Evolutionary conservation across 345 rosid genomes (phyloP), one percentile per base, ranked within the genome.

Genomic region (Aegle marmelos): DNA sequence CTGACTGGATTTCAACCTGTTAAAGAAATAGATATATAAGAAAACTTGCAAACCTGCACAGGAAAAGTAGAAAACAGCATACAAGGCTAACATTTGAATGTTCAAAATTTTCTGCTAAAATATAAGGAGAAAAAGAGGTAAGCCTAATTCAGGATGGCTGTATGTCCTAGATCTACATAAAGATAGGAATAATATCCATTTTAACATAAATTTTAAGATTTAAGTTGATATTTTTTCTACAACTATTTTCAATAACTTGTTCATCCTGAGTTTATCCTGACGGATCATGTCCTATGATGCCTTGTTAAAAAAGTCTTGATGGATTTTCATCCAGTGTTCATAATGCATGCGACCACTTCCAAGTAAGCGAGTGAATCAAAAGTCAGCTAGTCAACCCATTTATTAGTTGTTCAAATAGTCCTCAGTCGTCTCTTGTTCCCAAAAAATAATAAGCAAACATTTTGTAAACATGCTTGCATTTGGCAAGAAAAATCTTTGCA

Each of bases 1-100:
- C 98, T 16, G 98, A 89, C 68, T 95, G 94, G 78, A 93, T 95
- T 85, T 92, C 90, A 37, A 92, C 97, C 98, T 93, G 86, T 81
- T 64, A 76, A 64, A 69, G 75, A 80, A 8, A 19, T 8, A 1
- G 28, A 41, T 7, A 39, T 37, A 53, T 37, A 21, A 34, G 22
- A 34, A 30, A 68, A 56, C 59, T 45, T 62, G 50, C n/a, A 54
- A 6, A 60, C 33, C 53, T 17, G 25, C 37, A 2, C 13, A 79
- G 14, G 80, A 31, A 64, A 78, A 63, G 33, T 25, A 58, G 79
- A 58, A 14, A 14, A 70, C 33, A 33, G 9, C 53, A 28, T 36
- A 53, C 48, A 53, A 8, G 33, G 31, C 48, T 24, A 36, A 39
- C 27, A 73, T 21, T 58, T 16, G 75, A 33, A 33, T 33, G 45